Evolutionary conservation across 768 basidiomycete genomes (phyloP).

Genomic region (Amanita pallidorosea): DNA sequence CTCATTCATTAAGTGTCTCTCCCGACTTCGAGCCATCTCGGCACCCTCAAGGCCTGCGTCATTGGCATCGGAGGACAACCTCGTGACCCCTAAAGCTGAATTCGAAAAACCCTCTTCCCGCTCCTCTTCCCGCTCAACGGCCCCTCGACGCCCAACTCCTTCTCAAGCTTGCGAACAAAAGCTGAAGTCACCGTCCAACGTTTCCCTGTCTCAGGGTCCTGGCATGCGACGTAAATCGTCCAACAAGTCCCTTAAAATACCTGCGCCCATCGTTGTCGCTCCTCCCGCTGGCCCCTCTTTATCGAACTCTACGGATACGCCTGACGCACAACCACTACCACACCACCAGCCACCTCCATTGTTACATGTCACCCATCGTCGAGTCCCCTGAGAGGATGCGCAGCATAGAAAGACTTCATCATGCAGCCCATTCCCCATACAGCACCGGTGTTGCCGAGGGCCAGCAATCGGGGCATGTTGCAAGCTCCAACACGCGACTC

Average conservation of each 20-base stretch:
- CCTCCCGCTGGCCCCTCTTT: constrained; percentile 7
- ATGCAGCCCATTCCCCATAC: background rate
- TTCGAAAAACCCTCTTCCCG: background rate
- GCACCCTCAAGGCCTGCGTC: constrained; percentile 6
- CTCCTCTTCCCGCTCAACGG: constrained; percentile 5
- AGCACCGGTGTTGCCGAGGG: background rate
- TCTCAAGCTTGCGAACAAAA: constrained; percentile 1
- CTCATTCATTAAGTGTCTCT: background rate
- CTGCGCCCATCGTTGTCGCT: constrained; percentile 5
- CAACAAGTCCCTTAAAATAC: constrained; percentile 11
- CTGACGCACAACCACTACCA: background rate
- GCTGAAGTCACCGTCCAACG: constrained; percentile 4
- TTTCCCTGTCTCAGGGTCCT: constrained; percentile 5
- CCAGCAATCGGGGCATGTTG: constrained; percentile 2
- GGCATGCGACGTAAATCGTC: constrained; percentile 11
- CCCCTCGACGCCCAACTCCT: constrained; percentile 4
- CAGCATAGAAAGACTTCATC: background rate
- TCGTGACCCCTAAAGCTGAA: constrained; percentile 3
- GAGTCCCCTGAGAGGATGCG: constrained; percentile 35
- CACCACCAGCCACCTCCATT: background rate
- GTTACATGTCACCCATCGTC: constrained; percentile 23
- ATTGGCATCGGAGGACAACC: constrained; percentile 1
- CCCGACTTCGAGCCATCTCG: constrained; percentile 5
- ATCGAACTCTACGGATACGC: constrained; percentile 7
- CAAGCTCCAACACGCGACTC: constrained; percentile 15